phyloP scores from a whole-genome alignment of 2,329 filamentous ascomycete species.

The Chaetomiaceae sp. region DNA sequence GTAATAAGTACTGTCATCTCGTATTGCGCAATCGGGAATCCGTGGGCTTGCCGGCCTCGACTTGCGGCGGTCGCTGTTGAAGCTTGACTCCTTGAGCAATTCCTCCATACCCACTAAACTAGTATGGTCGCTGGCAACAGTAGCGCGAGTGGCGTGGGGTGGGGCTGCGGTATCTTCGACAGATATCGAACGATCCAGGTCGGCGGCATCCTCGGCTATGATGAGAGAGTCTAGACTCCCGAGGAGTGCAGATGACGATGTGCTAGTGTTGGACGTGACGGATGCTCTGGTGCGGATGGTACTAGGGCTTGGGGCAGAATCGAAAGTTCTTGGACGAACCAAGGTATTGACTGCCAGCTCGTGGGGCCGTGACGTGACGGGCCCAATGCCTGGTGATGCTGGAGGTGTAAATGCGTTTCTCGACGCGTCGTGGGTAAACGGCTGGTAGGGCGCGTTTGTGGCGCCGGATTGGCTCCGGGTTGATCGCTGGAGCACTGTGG shows the following conservation, averaged over 20 bases:
- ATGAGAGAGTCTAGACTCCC: conserved; percentile 9
- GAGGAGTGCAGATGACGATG: conserved; percentile 1
- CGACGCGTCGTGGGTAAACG: neutral
- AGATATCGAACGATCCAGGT: neutral
- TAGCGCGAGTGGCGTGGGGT: too few species aligned
- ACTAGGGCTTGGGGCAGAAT: conserved; percentile 5
- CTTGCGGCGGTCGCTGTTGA: conserved; percentile 8
- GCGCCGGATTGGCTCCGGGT: neutral
- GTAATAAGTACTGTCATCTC: conserved; percentile 35
- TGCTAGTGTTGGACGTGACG: conserved; percentile 12
- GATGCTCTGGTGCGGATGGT: conserved; percentile 10
- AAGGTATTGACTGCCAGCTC: conserved; percentile 2
- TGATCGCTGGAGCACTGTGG: neutral
- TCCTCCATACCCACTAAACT: neutral
- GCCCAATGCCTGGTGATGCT: neutral
- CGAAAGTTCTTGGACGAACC: neutral
- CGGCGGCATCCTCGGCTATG: conserved; percentile 2
- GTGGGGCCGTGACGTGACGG: neutral
- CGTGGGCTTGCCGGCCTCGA: conserved; percentile 17
- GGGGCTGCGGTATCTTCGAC: too few species aligned
- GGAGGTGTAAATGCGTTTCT: conserved; percentile 7
- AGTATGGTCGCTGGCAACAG: neutral
- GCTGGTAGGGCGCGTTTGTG: neutral
- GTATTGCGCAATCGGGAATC: conserved; percentile 32
- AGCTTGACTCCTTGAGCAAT: neutral